These are phyloP conservation scores for Filobasidium floriforme DNA, from an alignment of 768 basidiomycete species.

Conservation along the genomic window DNA sequence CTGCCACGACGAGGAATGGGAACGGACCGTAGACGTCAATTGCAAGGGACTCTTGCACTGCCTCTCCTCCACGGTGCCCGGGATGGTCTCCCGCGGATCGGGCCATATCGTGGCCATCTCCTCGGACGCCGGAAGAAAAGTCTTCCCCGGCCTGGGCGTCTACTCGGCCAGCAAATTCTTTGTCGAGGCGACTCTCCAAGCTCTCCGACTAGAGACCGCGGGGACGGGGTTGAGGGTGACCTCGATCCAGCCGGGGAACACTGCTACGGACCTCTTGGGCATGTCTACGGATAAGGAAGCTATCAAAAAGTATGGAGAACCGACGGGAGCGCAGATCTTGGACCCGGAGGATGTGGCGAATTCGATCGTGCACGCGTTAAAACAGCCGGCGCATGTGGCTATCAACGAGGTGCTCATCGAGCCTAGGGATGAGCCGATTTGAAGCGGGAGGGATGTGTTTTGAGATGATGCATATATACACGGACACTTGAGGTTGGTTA, in stretches of 20 bases:
- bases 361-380: constrained; percentile 22
- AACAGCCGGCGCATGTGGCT: constrained; percentile 23
- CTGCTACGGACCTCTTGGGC: constrained; percentile 21
- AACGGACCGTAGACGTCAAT: constrained; percentile 53
- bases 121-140: constrained; percentile 21
- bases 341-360: constrained; percentile 23
- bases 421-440: constrained; percentile 24
- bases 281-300: constrained; percentile 25
- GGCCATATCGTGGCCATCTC: constrained; percentile 25
- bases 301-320: constrained; percentile 21
- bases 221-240: constrained; percentile 22
- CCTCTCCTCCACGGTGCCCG: constrained; percentile 20
- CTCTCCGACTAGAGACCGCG: constrained; percentile 23
- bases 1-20: constrained; percentile 53
- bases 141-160: constrained; percentile 22
- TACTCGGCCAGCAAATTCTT: constrained; percentile 25
- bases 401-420: constrained; percentile 25
- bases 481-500: no score
- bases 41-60: constrained; percentile 53
- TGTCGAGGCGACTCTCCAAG: constrained; percentile 23
- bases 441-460: no score
- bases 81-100: constrained; percentile 19
- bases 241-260: constrained; percentile 24
- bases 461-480: no score
- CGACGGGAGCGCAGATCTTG: constrained; percentile 21